Percentiles rank a stretch among this genome's conserved stretches.
Conservation (phyloP, 176 grass and related monocot genomes). For the Oryza brachyantha region DNA sequence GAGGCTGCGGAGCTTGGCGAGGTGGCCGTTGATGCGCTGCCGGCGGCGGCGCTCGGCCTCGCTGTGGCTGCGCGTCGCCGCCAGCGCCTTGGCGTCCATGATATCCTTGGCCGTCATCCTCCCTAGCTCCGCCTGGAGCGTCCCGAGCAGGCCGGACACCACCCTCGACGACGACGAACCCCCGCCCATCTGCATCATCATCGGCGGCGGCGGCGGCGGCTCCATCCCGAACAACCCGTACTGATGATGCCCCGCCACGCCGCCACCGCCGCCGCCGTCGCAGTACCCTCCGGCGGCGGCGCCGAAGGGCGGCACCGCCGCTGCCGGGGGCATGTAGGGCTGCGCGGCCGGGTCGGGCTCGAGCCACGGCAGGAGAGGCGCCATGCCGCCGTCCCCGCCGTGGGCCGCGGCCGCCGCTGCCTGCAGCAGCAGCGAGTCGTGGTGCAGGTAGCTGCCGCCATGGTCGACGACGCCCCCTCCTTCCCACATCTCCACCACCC, state of each 20-base stretch:
- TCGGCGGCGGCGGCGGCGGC: not conserved
- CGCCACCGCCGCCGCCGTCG: not conserved
- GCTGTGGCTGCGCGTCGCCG: conserved; percentile 85
- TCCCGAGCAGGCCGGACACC: conserved; percentile 50
- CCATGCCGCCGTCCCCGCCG: not conserved
- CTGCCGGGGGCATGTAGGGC: conserved; percentile 11
- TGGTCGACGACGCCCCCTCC: conserved; percentile 40
- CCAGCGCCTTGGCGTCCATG: conserved; percentile 92
- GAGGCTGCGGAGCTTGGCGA: conserved; percentile 71
- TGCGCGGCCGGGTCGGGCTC: conserved; percentile 4
- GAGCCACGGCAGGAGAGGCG: conserved; percentile 32
- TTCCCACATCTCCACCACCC: conserved; percentile 54
- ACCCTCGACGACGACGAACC: conserved; percentile 5
- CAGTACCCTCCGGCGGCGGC: not conserved
- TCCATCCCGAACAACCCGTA: conserved; percentile 34
- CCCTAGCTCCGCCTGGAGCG: conserved; percentile 72
- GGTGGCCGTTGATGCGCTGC: conserved; percentile 89
- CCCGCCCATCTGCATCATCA: not conserved
- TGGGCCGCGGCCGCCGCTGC: not conserved
- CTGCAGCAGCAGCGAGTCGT: conserved; percentile 36
- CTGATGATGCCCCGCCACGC: not conserved
- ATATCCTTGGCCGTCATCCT: conserved; percentile 80
- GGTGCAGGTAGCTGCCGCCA: conserved; percentile 14
- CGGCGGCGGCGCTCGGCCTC: conserved; percentile 93
- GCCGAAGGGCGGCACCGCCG: not conserved